Evolutionary conservation across 1,284 basidiomycete genomes (phyloP), one percentile per base, ranked within the genome.

Genomic region (Rhodotorula sp.): DNA sequence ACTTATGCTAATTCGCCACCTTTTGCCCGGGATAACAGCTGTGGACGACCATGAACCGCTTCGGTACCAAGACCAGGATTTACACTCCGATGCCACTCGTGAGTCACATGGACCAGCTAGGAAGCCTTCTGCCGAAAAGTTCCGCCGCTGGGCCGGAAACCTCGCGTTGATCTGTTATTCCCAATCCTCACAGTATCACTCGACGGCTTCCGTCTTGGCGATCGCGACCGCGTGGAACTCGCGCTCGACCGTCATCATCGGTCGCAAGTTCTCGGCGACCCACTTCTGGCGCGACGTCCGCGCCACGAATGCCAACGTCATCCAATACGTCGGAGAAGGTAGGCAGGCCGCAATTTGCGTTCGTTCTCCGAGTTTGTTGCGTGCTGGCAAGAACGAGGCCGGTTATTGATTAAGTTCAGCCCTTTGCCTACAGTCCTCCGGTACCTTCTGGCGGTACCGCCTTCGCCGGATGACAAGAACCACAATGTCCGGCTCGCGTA

Each of bases 271-370:
- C 72, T 78, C 76, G n/a, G 80, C 80, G 2, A 69, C 77, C 16
- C 70, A 73, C 38, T 81, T 78, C 76, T 81, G 80, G 79, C 71
- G 77, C 15, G 80, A 81, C 50, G 80, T 80, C 56, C 60, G 70
- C 47, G 62, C 50, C 21, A 12, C 60, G 31, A 34, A 43, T 31
- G 80, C 80, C 2, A 80, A 79, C 61, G 79, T 79, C 8, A 76
- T 81, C 8, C 80, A 81, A 67, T 81, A 81, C 72, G 80, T 81
- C 50, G 80, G 80, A 28, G 80, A 81, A 69, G 80, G 81, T 66
- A 31, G 21, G 65, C 38, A 12, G 0, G 18, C 5, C 38, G 38
- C 12, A 10, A 43, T 43, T 14, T 43, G 10, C 14, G 5, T 34
- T 5, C 34, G 34, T 34, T 34, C 34, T 43, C 12, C 38, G 12